Evolutionary conservation across 345 rosid species (phyloP).

Genomic region (Crucihimalaya himalaica): DNA sequence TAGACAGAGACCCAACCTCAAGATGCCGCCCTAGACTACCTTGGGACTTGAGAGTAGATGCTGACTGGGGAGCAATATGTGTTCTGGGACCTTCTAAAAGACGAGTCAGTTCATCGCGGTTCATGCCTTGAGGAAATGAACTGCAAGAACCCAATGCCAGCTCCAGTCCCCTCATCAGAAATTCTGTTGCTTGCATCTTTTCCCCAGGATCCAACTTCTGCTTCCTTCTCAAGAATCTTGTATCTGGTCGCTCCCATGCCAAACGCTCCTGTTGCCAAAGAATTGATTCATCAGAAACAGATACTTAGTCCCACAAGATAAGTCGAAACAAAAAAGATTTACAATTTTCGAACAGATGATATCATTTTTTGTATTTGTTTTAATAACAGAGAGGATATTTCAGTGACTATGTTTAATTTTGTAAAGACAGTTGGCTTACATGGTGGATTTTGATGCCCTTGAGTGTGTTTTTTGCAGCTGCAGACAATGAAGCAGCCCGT

Average conservation of each 20-base stretch:
- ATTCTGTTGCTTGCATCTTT: constrained; percentile 51
- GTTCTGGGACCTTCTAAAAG: constrained; percentile 35
- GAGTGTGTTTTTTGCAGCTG: constrained; percentile 49
- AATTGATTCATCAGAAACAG: constrained; percentile 13
- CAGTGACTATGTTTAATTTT: not conserved
- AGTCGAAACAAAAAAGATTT: not conserved
- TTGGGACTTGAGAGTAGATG: constrained; percentile 42
- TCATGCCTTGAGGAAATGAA: constrained; percentile 51
- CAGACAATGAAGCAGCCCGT: constrained; percentile 44
- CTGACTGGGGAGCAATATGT: constrained; percentile 37
- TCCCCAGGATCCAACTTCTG: constrained; percentile 30
- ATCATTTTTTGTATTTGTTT: not conserved
- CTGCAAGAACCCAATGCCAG: constrained; percentile 48
- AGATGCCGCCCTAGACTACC: constrained; percentile 29
- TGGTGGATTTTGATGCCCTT: constrained; percentile 44
- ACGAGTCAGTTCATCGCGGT: constrained; percentile 42
- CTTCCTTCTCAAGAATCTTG: constrained; percentile 40
- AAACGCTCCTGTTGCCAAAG: constrained; percentile 49
- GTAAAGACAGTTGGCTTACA: constrained; percentile 42
- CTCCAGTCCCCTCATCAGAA: constrained; percentile 59
- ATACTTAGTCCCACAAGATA: not conserved
- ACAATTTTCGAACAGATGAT: not conserved
- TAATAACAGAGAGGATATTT: not conserved
- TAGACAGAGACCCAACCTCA: constrained; percentile 36
- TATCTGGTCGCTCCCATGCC: constrained; percentile 63